Conservation (phyloP, 371 early-diverging fungal species). For the Mucor velutinosus region DNA sequence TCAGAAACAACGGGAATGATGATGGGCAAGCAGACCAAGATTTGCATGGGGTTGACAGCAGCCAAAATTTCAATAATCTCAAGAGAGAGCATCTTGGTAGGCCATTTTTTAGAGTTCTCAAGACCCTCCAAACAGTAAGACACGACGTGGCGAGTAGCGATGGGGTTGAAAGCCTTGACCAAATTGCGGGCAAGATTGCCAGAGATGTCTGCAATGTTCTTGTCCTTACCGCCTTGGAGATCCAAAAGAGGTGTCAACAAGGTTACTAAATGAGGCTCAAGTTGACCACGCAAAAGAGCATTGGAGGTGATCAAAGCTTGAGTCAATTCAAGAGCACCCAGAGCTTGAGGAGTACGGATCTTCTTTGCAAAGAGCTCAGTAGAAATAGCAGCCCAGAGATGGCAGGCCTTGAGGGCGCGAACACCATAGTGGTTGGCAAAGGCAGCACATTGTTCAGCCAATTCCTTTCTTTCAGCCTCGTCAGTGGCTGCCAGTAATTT, state of each 20-base stretch:
- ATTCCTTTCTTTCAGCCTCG: conserved; percentile 31
- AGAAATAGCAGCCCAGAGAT: conserved; percentile 60
- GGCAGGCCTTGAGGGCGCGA: conserved; percentile 55
- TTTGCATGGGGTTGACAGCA: conserved; percentile 59
- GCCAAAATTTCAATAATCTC: conserved; percentile 56
- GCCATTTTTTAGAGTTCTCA: conserved; percentile 76
- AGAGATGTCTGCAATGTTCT: conserved; percentile 62
- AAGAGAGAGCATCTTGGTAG: conserved; percentile 68
- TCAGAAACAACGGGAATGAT: conserved; percentile 76
- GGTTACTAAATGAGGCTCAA: conserved; percentile 66
- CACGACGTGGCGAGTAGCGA: conserved; percentile 56
- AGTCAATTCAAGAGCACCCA: conserved; percentile 63
- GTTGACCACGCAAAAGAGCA: conserved; percentile 42
- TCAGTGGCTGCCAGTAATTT: conserved; percentile 31
- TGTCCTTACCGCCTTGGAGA: conserved; percentile 67
- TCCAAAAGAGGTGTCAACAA: conserved; percentile 61
- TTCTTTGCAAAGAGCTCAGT: conserved; percentile 69
- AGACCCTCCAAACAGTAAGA: conserved; percentile 63
- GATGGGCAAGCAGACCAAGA: conserved; percentile 61
- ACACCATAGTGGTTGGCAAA: conserved; percentile 56
- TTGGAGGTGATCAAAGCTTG: conserved; percentile 44
- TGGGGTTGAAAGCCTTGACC: conserved; percentile 55
- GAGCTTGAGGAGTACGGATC: conserved; percentile 67
- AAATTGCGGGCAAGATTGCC: conserved; percentile 57
- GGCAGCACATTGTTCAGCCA: conserved; percentile 40